Conservation (phyloP, 2,329 filamentous ascomycete species). For the Taxawa tesnikishii region DNA sequence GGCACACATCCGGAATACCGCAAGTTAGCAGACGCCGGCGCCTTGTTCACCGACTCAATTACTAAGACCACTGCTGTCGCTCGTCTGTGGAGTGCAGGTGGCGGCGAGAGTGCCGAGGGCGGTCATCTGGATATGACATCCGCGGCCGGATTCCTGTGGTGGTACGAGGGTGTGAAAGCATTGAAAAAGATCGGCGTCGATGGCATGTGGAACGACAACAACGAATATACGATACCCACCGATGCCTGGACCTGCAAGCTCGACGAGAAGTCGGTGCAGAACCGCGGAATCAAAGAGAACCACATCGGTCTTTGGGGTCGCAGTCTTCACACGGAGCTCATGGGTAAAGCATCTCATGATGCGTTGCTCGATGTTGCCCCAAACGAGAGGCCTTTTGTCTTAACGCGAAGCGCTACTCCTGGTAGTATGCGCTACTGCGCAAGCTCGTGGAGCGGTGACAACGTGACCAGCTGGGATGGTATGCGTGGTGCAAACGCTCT, state of each 20-base stretch:
- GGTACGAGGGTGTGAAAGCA: conserved; percentile 54
- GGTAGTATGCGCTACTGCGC: too few relatives aligned
- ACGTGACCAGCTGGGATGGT: too few relatives aligned
- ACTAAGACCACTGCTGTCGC: conserved; percentile 40
- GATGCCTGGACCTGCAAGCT: conserved; percentile 55
- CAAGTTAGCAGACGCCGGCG: conserved; percentile 44
- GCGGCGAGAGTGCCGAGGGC: conserved; percentile 56
- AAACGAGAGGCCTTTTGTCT: conserved; percentile 50
- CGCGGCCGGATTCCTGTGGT: conserved; percentile 54
- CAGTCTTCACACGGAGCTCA: conserved; percentile 56
- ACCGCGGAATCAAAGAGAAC: conserved; percentile 24
- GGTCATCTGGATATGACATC: conserved; percentile 66
- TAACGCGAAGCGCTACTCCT: too few relatives aligned
- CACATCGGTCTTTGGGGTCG: conserved; percentile 58
- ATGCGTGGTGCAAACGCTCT: too few relatives aligned
- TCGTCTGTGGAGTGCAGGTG: conserved; percentile 60
- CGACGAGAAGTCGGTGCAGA: too few relatives aligned
- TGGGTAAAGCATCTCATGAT: conserved; percentile 59
- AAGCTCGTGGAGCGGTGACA: too few relatives aligned
- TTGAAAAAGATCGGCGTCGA: conserved; percentile 55
- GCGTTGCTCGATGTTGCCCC: conserved; percentile 49
- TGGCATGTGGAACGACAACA: conserved; percentile 71
- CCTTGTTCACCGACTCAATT: conserved; percentile 50
- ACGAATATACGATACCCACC: conserved; percentile 56
- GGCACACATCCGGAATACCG: conserved; percentile 54